A percentile compares a stretch with the other conserved stretches of the same genome.
phyloP scores from a whole-genome alignment of 129 eudicot genomes.

The Glebionis coronaria region DNA sequence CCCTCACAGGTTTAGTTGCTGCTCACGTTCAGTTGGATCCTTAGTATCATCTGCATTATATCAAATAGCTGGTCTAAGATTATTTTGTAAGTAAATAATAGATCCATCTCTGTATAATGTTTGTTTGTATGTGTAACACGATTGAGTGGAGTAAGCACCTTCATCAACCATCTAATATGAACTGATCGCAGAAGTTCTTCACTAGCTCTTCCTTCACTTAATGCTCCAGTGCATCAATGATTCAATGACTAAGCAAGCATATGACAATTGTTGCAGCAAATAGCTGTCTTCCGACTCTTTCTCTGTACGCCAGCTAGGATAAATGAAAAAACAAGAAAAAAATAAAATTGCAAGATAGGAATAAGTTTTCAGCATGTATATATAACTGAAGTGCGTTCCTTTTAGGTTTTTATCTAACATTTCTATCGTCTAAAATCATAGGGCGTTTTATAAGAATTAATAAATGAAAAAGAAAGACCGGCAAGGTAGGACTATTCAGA shows the following conservation, averaged over 20 bases:
- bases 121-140: constrained; percentile 1
- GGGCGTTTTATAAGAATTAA: not conserved
- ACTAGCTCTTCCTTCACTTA: too few relatives aligned
- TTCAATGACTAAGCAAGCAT: too few relatives aligned
- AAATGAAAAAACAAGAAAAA: constrained; percentile 8
- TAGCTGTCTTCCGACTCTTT: constrained; percentile 77
- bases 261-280: too few relatives aligned
- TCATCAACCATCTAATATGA: constrained; percentile 64
- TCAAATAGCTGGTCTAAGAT: not conserved
- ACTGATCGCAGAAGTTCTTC: too few relatives aligned
- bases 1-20: constrained; percentile 68
- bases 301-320: too few relatives aligned
- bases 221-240: too few relatives aligned
- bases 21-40: constrained; percentile 85
- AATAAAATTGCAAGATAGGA: constrained; percentile 20
- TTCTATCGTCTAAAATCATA: not conserved
- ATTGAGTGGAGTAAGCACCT: constrained; percentile 36
- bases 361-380: not conserved
- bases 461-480: not conserved
- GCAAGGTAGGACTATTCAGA: constrained; percentile 2
- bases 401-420: not conserved
- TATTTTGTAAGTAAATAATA: not conserved
- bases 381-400: not conserved
- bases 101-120: not conserved
- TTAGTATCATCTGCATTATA: constrained; percentile 75